Conservation (phyloP, 2,329 filamentous ascomycete genomes). For the Fusarium sp. region DNA sequence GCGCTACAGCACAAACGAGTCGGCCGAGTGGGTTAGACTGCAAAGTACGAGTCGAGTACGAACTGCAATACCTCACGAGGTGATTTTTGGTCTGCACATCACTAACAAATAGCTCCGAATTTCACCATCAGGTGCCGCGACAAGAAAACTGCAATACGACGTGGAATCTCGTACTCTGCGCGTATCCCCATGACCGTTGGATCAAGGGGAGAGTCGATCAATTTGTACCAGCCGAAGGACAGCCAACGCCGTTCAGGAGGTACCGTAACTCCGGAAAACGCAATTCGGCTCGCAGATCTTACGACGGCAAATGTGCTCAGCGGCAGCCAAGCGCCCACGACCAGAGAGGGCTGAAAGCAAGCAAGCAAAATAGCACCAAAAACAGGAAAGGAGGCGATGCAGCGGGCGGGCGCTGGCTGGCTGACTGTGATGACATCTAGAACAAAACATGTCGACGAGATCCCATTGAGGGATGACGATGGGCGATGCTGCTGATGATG, state of each 20-base stretch:
- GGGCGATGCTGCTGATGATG: constrained; percentile 13
- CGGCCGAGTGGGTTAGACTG: constrained; percentile 23
- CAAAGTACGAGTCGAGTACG: constrained; percentile 19
- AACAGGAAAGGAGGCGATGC: constrained; percentile 14
- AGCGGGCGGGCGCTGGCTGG: constrained; percentile 32
- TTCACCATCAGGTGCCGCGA: constrained; percentile 26
- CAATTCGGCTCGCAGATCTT: constrained; percentile 38
- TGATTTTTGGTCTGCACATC: neutral
- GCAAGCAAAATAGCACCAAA: constrained; percentile 25
- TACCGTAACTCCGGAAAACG: constrained; percentile 11
- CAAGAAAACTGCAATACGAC: constrained; percentile 29
- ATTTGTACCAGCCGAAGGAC: constrained; percentile 5
- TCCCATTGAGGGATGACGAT: constrained; percentile 7
- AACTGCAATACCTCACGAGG: constrained; percentile 13
- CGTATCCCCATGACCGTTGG: neutral
- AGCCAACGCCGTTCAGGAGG: constrained; percentile 13
- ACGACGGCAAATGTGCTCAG: constrained; percentile 28
- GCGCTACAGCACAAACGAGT: constrained; percentile 17
- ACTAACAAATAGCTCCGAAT: neutral
- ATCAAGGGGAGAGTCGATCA: constrained; percentile 8
- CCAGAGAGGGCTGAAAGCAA: constrained; percentile 3
- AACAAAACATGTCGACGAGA: neutral
- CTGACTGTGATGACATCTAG: constrained; percentile 21
- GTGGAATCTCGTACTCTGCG: constrained; percentile 11
- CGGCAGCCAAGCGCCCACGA: constrained; percentile 19